Conservation (phyloP, 2,329 filamentous ascomycete species). For the Akanthomyces muscarius region DNA sequence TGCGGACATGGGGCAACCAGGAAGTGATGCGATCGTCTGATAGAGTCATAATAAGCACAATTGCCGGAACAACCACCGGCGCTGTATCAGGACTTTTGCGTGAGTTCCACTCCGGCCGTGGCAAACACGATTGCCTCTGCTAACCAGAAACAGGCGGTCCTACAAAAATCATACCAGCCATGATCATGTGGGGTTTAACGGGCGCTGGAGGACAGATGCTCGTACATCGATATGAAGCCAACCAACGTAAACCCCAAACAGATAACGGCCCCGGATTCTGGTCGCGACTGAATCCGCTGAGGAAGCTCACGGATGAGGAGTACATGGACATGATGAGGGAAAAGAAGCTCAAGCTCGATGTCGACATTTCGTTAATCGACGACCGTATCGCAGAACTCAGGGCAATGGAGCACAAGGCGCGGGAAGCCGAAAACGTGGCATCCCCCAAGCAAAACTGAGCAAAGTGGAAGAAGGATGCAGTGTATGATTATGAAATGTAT, state of each 20-base stretch:
- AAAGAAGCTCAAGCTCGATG: slow-evolving; percentile 67
- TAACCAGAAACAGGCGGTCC: slow-evolving; percentile 43
- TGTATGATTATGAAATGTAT: background rate
- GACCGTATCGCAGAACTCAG: slow-evolving; percentile 58
- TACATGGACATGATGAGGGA: slow-evolving; percentile 68
- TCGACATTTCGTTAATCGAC: slow-evolving; percentile 73
- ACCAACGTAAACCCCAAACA: slow-evolving; percentile 32
- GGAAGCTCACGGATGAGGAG: slow-evolving; percentile 65
- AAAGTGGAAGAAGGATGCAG: background rate
- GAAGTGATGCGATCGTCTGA: slow-evolving; percentile 54
- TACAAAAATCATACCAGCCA: slow-evolving; percentile 48
- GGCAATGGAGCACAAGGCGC: slow-evolving; percentile 15
- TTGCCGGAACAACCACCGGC: slow-evolving; percentile 68
- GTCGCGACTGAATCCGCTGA: slow-evolving; percentile 69
- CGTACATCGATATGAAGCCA: slow-evolving; percentile 29
- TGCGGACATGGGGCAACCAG: slow-evolving; percentile 47
- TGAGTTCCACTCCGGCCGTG: slow-evolving; percentile 31
- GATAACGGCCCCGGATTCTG: slow-evolving; percentile 40
- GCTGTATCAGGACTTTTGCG: slow-evolving; percentile 54
- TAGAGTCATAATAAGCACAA: slow-evolving; percentile 61
- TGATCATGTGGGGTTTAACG: slow-evolving; percentile 44
- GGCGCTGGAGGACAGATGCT: slow-evolving; percentile 39
- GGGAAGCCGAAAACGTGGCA: background rate
- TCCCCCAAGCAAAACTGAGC: background rate
- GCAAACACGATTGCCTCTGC: background rate